These are phyloP conservation scores for Phoma herbarum DNA, from an alignment of 2,329 filamentous ascomycete species.

Conservation along the genomic window DNA sequence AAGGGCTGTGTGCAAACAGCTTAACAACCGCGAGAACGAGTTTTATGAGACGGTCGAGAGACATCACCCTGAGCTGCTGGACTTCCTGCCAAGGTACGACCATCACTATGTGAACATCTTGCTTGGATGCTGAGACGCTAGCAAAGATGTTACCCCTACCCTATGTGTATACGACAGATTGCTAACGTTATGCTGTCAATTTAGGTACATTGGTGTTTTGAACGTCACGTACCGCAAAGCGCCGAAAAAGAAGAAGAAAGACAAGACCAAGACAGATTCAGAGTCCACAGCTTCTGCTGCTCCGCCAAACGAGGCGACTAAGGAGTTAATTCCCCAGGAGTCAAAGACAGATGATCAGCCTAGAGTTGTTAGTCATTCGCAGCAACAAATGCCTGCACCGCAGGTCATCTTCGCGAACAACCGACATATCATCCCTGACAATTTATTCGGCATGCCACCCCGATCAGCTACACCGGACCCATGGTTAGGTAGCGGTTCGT, in stretches of 20 bases:
- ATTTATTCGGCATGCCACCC: conserved; percentile 73
- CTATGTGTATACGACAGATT: conserved; percentile 18
- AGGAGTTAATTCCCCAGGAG: conserved; percentile 23
- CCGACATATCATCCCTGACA: conserved; percentile 87
- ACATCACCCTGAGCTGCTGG: conserved; percentile 86
- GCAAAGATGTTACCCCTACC: conserved; percentile 42
- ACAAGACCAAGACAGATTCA: conserved; percentile 39
- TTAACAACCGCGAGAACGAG: conserved; percentile 97
- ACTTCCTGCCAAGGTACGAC: conserved; percentile 80
- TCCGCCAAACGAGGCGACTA: conserved; percentile 30
- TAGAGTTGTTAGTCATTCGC: conserved; percentile 75
- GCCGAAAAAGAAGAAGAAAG: conserved; percentile 66
- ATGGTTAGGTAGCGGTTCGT: conserved; percentile 41
- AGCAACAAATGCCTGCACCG: conserved; percentile 77
- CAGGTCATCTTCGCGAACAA: conserved; percentile 96
- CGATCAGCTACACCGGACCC: conserved; percentile 51
- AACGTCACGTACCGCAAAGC: conserved; percentile 95
- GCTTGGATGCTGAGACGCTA: conserved; percentile 53
- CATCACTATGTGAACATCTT: conserved; percentile 27
- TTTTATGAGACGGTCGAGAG: conserved; percentile 97
- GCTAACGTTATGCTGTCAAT: conserved; percentile 46
- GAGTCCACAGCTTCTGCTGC: conserved; percentile 23
- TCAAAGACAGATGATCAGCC: conserved; percentile 32
- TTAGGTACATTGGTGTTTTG: conserved; percentile 92
- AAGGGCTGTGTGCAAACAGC: conserved; percentile 94